A percentile compares a stretch with the other conserved stretches of the same genome.
Evolutionary conservation across 495 filamentous ascomycete genomes (phyloP).

Genomic region (Penicillium flavigenum): DNA sequence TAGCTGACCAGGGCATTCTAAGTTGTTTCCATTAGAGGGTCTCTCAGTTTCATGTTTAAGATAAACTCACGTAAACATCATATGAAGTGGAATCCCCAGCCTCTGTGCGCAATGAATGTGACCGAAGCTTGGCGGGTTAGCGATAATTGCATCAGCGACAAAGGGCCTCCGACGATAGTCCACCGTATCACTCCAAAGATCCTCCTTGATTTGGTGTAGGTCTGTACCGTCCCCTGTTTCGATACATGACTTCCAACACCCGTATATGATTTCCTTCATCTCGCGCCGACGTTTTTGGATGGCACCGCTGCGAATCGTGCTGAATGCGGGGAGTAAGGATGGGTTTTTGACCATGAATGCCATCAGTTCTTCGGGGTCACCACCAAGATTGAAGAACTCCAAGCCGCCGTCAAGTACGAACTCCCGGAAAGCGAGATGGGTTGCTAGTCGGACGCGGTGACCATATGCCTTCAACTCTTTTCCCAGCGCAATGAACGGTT

Average conservation of each 20-base stretch:
- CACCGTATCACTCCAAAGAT: slow-evolving; percentile 33
- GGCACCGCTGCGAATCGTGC: slow-evolving; percentile 65
- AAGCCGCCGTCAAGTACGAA: slow-evolving; percentile 70
- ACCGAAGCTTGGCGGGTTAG: slow-evolving; percentile 80
- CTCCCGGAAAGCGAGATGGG: slow-evolving; percentile 67
- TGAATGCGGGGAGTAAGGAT: slow-evolving; percentile 70
- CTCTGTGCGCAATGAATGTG: slow-evolving; percentile 81
- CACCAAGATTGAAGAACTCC: slow-evolving; percentile 80
- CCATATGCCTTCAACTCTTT: slow-evolving; percentile 64
- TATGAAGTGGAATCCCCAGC: slow-evolving; percentile 72
- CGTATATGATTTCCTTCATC: slow-evolving; percentile 68
- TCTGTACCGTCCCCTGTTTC: slow-evolving; percentile 59
- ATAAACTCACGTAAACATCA: slow-evolving; percentile 73
- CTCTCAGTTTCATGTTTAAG: background rate
- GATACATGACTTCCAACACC: slow-evolving; percentile 77
- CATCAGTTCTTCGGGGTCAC: slow-evolving; percentile 79
- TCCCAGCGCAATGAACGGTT: slow-evolving; percentile 72
- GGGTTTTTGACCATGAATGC: slow-evolving; percentile 87
- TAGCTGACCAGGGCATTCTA: slow-evolving; percentile 64
- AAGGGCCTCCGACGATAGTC: slow-evolving; percentile 57
- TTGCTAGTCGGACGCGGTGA: slow-evolving; percentile 76
- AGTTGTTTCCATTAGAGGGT: background rate
- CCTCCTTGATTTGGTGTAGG: slow-evolving; percentile 45
- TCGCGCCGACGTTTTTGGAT: slow-evolving; percentile 62
- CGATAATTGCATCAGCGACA: slow-evolving; percentile 79